Evolutionary conservation across 768 basidiomycete species (phyloP), one percentile per base, ranked within the genome.

Genomic region (Galerina marginata): DNA sequence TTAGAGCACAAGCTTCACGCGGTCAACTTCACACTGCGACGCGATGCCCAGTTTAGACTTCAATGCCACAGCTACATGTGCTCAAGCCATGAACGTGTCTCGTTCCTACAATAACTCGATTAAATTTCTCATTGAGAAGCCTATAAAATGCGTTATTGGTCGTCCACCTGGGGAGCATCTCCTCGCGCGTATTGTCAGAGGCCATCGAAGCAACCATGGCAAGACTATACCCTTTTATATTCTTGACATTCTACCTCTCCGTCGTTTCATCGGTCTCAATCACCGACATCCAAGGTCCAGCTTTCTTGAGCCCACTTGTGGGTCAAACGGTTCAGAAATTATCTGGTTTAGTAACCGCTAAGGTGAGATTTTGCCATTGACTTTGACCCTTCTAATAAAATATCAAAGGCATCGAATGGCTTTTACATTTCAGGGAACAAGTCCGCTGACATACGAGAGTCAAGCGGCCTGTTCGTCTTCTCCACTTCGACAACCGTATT

Each of bases 321-420:
- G 81, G 83, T 0, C 74, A 83, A 57, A 73, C 68, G 6, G 82
- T 86, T 5, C 65, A 72, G 25, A 77, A 80, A 65, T 73, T 87
- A 9, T 80, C 78, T 26, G 86, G 83, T 14, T 61, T 83, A 5
- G 83, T 85, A 0, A 81, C 83, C 6, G 84, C 85, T 4, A 86
- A 83, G 74, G 85, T 84, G 65, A 16, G 29, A 23, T 38, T 25
- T 48, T 23, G 59, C 47, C 16, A 25, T 1, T 47, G 42, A 12
- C 3, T 9, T 46, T 16, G 14, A 33, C 29, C 29, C 16, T 5
- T 11, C 16, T 42, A 7, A 42, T 40, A 15, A 11, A 46, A 29
- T 20, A 7, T 26, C 33, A 26, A 43, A 86, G 83, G 75, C 75
- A 25, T 71, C 73, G 12, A 78, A 67, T 56, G 84, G 85, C 2